Percentiles rank a stretch among this genome's conserved stretches.
These are phyloP conservation scores for Alternaria gansuensis DNA, from an alignment of 2,329 filamentous ascomycete species.

Conservation along the genomic window DNA sequence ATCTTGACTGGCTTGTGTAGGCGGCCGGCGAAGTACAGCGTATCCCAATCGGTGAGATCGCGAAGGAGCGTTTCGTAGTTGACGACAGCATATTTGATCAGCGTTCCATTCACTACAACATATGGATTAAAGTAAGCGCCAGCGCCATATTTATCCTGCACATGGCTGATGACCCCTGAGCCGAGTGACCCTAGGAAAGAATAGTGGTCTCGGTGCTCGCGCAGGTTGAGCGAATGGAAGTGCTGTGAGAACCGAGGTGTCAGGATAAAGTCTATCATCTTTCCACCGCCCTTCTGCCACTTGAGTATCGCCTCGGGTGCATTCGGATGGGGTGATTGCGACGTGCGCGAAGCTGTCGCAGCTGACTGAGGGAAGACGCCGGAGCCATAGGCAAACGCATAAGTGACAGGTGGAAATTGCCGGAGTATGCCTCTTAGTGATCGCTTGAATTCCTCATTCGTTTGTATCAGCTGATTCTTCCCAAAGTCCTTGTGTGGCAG, in stretches of 20 bases:
- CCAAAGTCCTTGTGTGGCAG: constrained; percentile 84
- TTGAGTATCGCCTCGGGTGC: constrained; percentile 82
- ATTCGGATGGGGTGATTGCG: constrained; percentile 78
- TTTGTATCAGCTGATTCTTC: constrained; percentile 91
- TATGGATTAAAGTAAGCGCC: constrained; percentile 99
- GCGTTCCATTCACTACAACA: constrained; percentile 89
- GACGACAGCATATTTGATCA: constrained; percentile 98
- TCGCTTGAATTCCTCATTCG: constrained; percentile 95
- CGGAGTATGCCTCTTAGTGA: constrained; percentile 85
- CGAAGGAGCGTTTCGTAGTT: constrained; percentile 88
- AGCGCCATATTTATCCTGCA: constrained; percentile 89
- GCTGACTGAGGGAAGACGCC: constrained; percentile 88
- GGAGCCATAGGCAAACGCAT: constrained; percentile 96
- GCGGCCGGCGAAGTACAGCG: constrained; percentile 92
- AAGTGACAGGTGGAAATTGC: constrained; percentile 94
- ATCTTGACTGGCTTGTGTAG: constrained; percentile 99
- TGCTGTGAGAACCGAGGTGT: constrained; percentile 94
- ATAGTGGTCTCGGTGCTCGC: constrained; percentile 90
- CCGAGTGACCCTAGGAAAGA: constrained; percentile 84
- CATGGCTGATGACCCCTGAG: constrained; percentile 81
- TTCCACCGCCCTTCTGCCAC: constrained; percentile 85
- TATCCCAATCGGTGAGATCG: constrained; percentile 91
- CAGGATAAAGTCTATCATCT: constrained; percentile 99
- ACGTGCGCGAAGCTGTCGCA: constrained; percentile 56
- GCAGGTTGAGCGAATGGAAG: constrained; percentile 93